These are phyloP conservation scores for Olyra latifolia DNA, from an alignment of 176 grass and related monocot genomes.

Conservation along the genomic window DNA sequence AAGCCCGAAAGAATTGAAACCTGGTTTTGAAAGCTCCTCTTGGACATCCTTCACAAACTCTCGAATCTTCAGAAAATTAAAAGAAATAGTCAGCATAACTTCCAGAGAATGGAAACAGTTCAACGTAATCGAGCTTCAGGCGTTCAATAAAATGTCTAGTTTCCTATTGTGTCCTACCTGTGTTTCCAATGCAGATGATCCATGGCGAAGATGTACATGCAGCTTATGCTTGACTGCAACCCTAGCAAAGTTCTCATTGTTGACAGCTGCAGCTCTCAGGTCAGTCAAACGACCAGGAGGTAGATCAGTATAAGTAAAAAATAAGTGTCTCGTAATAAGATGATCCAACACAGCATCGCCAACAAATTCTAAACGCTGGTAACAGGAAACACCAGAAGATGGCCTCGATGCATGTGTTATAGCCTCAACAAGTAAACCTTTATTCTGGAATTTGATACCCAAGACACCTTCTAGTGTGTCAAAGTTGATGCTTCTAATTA, in stretches of 20 bases:
- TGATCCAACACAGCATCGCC: conserved; percentile 98
- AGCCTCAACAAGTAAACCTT: conserved; percentile 82
- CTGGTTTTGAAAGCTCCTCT: conserved; percentile 79
- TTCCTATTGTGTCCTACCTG: conserved; percentile 51
- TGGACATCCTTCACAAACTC: conserved; percentile 98
- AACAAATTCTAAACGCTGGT: conserved; percentile 97
- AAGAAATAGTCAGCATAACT: conserved; percentile 34
- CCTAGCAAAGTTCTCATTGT: conserved; percentile 98
- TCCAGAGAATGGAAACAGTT: conserved; percentile 16
- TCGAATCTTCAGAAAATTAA: conserved; percentile 65
- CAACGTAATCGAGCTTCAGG: conserved; percentile 13
- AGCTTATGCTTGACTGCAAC: conserved; percentile 89
- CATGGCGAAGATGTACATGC: conserved; percentile 90
- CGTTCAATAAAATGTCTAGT: conserved; percentile 33
- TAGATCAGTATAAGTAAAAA: conserved; percentile 94
- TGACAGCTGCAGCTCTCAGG: conserved; percentile 91
- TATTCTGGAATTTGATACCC: conserved; percentile 69
- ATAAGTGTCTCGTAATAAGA: conserved; percentile 86
- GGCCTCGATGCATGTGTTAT: conserved; percentile 96
- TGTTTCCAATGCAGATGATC: conserved; percentile 88
- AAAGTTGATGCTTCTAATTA: conserved; percentile 82
- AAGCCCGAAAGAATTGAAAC: conserved; percentile 96
- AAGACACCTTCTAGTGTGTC: conserved; percentile 74
- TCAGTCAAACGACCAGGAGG: conserved; percentile 94
- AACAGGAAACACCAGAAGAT: conserved; percentile 96